Base-by-base conservation (phyloP, 345 rosid genomes). In the Citrus sp. region DNA sequence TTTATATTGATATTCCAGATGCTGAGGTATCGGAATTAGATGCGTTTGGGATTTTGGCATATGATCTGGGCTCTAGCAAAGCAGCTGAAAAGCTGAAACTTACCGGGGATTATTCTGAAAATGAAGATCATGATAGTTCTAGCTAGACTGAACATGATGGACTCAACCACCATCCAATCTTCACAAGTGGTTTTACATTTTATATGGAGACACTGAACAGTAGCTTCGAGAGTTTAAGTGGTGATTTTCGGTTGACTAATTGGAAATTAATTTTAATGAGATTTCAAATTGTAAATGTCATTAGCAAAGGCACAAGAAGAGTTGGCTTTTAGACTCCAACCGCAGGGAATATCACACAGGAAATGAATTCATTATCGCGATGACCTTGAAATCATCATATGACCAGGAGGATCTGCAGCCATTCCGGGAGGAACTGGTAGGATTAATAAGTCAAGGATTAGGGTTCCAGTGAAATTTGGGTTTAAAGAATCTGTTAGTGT, bases 271-370 rank as follows among this genome's bases (percentile, higher is more conserved):
- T 72, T 46, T 42, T 8, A 42, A 19, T 27, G 2, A 61, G 72
- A 32, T 82, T 80, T 74, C 88, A 85, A 70, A 80, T 88, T 28
- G 67, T 88, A 18, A 88, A 86, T 69, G 42, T 86, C 49, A 35
- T 83, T 8, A 82, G 77, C 18, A 77, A 82, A 37, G 42, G 78
- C 49, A 83, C 78, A 38, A 85, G 82, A 78, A 76, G 42, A 9
- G 24, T 88, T 19, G 87, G 87, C n/a, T 83, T 76, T 56, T 85
- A 84, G 80, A 82, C 64, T 9, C 75, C 76, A 28, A 64, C 22
- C 4, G 18, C 35, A 28, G 80, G 76, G 32, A 21, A 40, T 60
- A 77, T 87, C 27, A 37, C 32, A 8, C 76, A 24, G 76, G 79
- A 67, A 75, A n/a, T 74, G 66, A 60, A 18, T 51, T 38, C 60